Conservation (phyloP, 179 eudicot genomes). For the Spergularia azorica region DNA sequence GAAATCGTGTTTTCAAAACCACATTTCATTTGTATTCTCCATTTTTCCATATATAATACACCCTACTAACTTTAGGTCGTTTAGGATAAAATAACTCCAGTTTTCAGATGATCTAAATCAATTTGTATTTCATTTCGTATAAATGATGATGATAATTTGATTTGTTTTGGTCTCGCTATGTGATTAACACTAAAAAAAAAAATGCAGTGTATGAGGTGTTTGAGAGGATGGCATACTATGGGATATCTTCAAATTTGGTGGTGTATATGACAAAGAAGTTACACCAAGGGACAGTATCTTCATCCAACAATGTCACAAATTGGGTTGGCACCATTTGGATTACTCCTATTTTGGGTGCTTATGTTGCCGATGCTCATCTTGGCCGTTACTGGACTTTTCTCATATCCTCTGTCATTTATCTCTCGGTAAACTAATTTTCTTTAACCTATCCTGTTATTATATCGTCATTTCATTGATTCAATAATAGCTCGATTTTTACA, state of each 20-base stretch:
- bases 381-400: constrained; percentile 61
- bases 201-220: constrained; percentile 51
- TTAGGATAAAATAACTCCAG: too few relatives aligned
- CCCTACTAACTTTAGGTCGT: too few relatives aligned
- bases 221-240: constrained; percentile 65
- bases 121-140: too few relatives aligned
- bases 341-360: constrained; percentile 62
- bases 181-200: too few relatives aligned
- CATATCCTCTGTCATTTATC: constrained; percentile 42
- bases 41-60: too few relatives aligned
- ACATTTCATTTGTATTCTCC: too few relatives aligned
- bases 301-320: constrained; percentile 58
- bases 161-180: too few relatives aligned
- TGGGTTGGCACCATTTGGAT: constrained; percentile 63
- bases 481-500: too few relatives aligned
- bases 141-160: too few relatives aligned
- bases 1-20: too few relatives aligned
- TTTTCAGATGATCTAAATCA: too few relatives aligned
- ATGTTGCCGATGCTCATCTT: constrained; percentile 56
- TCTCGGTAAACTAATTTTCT: constrained; percentile 30
- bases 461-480: too few relatives aligned
- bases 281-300: constrained; percentile 57
- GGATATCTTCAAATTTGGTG: constrained; percentile 57
- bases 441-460: background rate
- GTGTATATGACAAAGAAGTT: constrained; percentile 51